These are phyloP conservation scores for Trichoderma harzianum DNA, from an alignment of 2,329 filamentous ascomycete genomes.

Conservation along the genomic window DNA sequence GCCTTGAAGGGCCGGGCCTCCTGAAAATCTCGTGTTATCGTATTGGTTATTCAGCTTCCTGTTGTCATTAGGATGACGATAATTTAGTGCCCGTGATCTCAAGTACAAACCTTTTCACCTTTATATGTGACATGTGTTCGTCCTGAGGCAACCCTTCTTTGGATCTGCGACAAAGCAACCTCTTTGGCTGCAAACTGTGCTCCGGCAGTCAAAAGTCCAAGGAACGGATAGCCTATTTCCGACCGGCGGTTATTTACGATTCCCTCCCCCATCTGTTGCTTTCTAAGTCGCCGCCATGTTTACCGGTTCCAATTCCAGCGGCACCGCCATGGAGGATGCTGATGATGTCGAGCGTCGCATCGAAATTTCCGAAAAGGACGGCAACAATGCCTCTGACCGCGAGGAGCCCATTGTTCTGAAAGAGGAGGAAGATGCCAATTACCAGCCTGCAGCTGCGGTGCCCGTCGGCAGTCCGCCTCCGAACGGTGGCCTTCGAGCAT, in stretches of 20 bases:
- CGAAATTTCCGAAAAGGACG: not conserved
- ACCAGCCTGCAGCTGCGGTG: not conserved
- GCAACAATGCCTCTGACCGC: not conserved
- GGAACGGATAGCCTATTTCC: not conserved
- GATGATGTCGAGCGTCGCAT: not conserved
- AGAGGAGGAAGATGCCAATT: not conserved
- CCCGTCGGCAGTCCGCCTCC: slow-evolving; percentile 5
- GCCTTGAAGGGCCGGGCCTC: slow-evolving; percentile 3
- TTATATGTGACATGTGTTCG: not conserved
- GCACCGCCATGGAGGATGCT: not conserved
- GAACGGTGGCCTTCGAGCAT: slow-evolving; percentile 33
- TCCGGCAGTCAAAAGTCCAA: not conserved
- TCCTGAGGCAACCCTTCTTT: not conserved
- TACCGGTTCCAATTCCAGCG: slow-evolving; percentile 2
- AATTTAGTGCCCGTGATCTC: not conserved
- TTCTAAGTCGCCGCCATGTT: not conserved
- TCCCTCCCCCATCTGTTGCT: not conserved
- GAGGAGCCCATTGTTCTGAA: not conserved
- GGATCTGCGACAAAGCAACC: not conserved
- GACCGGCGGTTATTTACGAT: not conserved
- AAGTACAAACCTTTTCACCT: not conserved
- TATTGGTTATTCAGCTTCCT: not conserved
- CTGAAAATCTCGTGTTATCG: not conserved
- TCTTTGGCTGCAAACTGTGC: not conserved
- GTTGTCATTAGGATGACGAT: not conserved